phyloP scores from a whole-genome alignment of 2,329 filamentous ascomycete species.

The Aspergillus pseudotamarii region DNA sequence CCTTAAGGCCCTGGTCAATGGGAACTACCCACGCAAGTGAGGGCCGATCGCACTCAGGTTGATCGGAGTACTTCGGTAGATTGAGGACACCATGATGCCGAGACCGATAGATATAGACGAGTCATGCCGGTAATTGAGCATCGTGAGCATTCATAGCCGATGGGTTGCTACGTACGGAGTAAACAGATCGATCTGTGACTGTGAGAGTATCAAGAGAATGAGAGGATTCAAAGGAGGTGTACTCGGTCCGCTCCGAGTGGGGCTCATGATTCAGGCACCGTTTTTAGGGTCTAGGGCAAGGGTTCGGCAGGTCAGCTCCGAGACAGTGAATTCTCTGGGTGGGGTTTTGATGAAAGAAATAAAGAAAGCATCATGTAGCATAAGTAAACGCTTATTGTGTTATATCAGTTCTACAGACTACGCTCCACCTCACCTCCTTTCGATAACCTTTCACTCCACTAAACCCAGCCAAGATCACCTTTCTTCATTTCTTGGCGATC shows the following conservation, averaged over 20 bases:
- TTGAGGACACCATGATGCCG: not conserved
- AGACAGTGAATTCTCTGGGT: not conserved
- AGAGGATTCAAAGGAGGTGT: not conserved
- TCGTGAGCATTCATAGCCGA: not conserved
- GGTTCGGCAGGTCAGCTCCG: not conserved
- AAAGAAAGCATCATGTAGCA: too few species aligned
- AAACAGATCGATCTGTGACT: conserved; percentile 7
- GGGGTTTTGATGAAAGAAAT: not conserved
- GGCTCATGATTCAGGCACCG: conserved; percentile 1
- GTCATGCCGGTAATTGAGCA: not conserved
- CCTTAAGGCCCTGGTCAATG: not conserved
- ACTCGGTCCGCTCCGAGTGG: conserved; percentile 12
- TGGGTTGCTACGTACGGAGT: not conserved
- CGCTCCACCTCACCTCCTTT: too few species aligned
- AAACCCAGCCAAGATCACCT: too few species aligned
- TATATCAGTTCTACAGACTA: too few species aligned
- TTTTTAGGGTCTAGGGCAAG: conserved; percentile 4
- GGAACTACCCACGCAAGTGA: not conserved
- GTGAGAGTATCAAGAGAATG: conserved; percentile 8
- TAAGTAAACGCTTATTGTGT: too few species aligned
- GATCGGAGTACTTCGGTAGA: not conserved
- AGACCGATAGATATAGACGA: not conserved
- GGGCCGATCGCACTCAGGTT: not conserved
- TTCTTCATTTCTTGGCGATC: too few species aligned
- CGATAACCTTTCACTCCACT: too few species aligned